phyloP scores from a whole-genome alignment of 1,284 basidiomycete genomes.

The Malassezia globosa region DNA sequence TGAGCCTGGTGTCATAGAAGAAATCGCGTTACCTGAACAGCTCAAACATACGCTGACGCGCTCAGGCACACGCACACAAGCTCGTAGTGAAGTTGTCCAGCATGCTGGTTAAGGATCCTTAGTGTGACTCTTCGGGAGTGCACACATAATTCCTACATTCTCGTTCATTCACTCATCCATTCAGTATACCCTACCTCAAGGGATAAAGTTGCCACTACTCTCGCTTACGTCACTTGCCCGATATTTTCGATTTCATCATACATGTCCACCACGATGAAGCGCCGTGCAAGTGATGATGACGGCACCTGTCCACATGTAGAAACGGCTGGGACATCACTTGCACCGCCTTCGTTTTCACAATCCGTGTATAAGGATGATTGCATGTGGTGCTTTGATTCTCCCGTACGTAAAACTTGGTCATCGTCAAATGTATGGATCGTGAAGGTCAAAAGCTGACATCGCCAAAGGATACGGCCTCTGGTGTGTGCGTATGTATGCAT shows the following conservation, averaged over 20 bases:
- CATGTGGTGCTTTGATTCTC: conserved; percentile 79
- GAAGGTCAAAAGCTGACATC: too few relatives aligned
- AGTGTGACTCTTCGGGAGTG: too few relatives aligned
- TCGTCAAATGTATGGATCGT: too few relatives aligned
- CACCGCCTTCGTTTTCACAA: conserved; percentile 28
- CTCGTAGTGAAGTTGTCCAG: conserved; percentile 39
- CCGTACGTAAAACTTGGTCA: conserved; percentile 3
- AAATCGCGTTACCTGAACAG: conserved; percentile 90
- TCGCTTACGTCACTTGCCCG: not conserved
- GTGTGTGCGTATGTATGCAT: conserved; percentile 75
- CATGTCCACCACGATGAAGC: conserved; percentile 10
- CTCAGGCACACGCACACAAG: conserved; percentile 54
- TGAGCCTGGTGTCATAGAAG: conserved; percentile 81
- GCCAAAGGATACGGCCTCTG: conserved; percentile 60
- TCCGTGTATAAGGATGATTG: conserved; percentile 71
- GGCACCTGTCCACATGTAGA: conserved; percentile 14
- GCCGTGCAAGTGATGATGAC: conserved; percentile 1
- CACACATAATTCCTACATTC: not conserved
- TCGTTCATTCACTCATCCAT: too few relatives aligned
- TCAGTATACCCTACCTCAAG: too few relatives aligned
- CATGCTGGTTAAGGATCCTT: conserved; percentile 35
- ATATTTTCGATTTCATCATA: too few relatives aligned
- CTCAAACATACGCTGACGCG: conserved; percentile 70
- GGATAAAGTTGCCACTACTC: not conserved
- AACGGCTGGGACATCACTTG: conserved; percentile 21